A percentile compares a stretch with the other conserved stretches of the same genome.
These are phyloP conservation scores for Paratinospora sagittata DNA, from an alignment of 164 flowering plant species.

Conservation along the genomic window DNA sequence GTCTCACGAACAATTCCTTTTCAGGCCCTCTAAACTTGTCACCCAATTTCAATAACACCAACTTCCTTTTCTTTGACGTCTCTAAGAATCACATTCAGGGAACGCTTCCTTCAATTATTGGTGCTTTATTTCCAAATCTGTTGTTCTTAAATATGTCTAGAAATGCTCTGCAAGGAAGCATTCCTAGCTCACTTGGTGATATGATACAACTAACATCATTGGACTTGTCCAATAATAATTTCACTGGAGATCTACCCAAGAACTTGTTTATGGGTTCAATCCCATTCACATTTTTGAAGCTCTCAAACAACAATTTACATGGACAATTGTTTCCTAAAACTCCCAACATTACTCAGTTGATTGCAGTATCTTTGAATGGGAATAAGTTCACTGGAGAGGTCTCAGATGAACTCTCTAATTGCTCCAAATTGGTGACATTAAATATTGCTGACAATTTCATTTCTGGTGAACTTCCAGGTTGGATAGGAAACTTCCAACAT, in stretches of 20 bases:
- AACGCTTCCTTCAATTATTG: constrained; percentile 3
- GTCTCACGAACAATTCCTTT: constrained; percentile 1
- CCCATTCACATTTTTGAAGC: neutral
- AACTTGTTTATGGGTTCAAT: constrained; percentile 2
- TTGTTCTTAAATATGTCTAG: too few relatives aligned
- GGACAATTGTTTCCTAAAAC: neutral
- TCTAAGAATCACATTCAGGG: constrained; percentile 5
- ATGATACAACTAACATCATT: neutral
- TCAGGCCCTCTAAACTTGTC: neutral
- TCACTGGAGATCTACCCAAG: constrained; percentile 15
- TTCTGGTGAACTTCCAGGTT: neutral
- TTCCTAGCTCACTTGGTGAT: constrained; percentile 13
- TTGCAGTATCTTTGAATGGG: neutral
- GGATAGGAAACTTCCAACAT: neutral
- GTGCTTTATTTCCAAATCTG: constrained; percentile 4
- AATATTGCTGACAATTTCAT: neutral
- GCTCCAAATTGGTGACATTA: neutral
- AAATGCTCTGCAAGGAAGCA: constrained; percentile 8
- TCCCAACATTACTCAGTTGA: neutral
- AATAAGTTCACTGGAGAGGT: constrained; percentile 6
- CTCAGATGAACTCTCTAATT: neutral
- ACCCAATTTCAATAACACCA: neutral
- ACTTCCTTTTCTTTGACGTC: neutral
- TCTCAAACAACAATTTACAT: constrained; percentile 15
- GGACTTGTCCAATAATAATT: constrained; percentile 23